phyloP scores from a whole-genome alignment of 441 rosid genomes.

The Hypseocharis bilobata region DNA sequence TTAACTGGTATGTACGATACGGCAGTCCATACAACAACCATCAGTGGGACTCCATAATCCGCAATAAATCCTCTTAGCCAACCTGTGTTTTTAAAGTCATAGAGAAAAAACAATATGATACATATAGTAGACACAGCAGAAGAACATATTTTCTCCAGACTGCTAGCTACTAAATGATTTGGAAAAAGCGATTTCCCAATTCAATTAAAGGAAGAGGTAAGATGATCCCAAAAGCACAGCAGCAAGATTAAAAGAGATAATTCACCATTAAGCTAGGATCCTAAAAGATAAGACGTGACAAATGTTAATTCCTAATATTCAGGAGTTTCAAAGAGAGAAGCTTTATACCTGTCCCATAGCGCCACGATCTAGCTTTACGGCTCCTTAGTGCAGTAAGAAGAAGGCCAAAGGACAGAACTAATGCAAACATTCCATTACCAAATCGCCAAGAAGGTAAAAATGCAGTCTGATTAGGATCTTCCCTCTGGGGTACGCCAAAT shows the following conservation, averaged over 20 bases:
- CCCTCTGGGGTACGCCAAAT: constrained; percentile 56
- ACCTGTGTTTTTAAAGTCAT: constrained; percentile 31
- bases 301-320: neutral
- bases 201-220: neutral
- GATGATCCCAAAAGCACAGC: neutral
- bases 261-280: neutral
- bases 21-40: constrained; percentile 71
- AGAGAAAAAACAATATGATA: neutral
- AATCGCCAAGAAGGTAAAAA: constrained; percentile 61
- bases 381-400: constrained; percentile 58
- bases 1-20: constrained; percentile 56
- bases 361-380: constrained; percentile 77
- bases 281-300: neutral
- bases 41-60: constrained; percentile 66
- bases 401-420: constrained; percentile 66
- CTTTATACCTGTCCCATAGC: constrained; percentile 57
- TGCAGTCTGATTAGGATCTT: constrained; percentile 45
- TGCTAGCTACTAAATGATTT: neutral
- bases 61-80: constrained; percentile 64
- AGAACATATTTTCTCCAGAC: neutral
- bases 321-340: neutral
- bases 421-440: constrained; percentile 75
- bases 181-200: neutral
- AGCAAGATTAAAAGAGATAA: neutral
- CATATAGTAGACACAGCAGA: neutral